These are phyloP conservation scores for Cetradonia linearis DNA, from an alignment of 495 filamentous ascomycete species.

Conservation along the genomic window DNA sequence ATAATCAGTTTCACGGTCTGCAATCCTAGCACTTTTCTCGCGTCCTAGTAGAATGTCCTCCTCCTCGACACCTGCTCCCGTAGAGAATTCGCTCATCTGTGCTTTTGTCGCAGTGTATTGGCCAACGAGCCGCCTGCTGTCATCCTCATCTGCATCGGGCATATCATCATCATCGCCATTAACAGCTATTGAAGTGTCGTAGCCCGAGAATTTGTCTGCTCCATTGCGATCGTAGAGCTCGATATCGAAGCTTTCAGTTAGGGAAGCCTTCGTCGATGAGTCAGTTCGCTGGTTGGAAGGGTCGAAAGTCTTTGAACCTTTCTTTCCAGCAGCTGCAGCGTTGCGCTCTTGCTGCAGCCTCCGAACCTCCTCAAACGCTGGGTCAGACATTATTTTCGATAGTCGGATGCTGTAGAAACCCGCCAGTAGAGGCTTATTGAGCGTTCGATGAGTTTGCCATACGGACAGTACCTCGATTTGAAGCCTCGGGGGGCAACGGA, in stretches of 20 bases:
- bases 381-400: slow-evolving; percentile 24
- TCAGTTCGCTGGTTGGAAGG: slow-evolving; percentile 79
- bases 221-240: slow-evolving; percentile 79
- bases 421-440: background rate
- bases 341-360: slow-evolving; percentile 89
- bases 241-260: slow-evolving; percentile 91
- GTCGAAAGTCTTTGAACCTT: slow-evolving; percentile 82
- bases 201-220: slow-evolving; percentile 77
- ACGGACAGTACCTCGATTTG: background rate
- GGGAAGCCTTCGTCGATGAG: slow-evolving; percentile 83
- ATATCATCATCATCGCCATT: slow-evolving; percentile 76
- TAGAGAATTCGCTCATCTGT: slow-evolving; percentile 91
- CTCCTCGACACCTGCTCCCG: slow-evolving; percentile 74
- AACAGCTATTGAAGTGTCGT: slow-evolving; percentile 77
- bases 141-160: slow-evolving; percentile 64
- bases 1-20: slow-evolving; percentile 91
- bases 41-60: slow-evolving; percentile 81
- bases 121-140: slow-evolving; percentile 70
- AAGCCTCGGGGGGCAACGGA: background rate
- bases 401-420: background rate
- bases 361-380: slow-evolving; percentile 74
- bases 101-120: slow-evolving; percentile 91
- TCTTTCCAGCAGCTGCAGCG: slow-evolving; percentile 67
- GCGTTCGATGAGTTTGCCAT: background rate
- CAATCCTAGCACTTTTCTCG: slow-evolving; percentile 82